These are phyloP conservation scores for Carpinus viminea DNA, from an alignment of 306 rosid species.

Conservation along the genomic window DNA sequence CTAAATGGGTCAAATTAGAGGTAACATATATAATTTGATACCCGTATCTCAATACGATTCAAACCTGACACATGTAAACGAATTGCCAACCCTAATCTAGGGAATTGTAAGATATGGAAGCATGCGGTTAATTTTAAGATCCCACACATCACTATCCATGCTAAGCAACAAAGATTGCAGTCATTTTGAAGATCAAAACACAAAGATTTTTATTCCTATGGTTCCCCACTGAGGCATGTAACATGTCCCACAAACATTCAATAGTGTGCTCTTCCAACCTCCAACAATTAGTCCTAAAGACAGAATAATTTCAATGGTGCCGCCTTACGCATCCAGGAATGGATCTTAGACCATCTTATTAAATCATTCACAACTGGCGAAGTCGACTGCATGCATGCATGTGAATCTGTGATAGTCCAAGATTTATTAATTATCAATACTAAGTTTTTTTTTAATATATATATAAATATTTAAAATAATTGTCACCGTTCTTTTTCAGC, in stretches of 20 bases:
- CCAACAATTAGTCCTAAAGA: slow-evolving; percentile 6
- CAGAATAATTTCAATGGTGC: slow-evolving; percentile 31
- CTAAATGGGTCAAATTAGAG: no score
- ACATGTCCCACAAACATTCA: slow-evolving; percentile 45
- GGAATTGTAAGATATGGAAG: no score
- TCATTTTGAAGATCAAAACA: slow-evolving; percentile 36
- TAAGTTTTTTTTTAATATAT: no score
- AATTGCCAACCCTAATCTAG: no score
- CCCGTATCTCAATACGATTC: no score
- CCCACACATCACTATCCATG: slow-evolving; percentile 13
- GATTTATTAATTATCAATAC: no score
- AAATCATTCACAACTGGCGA: background rate
- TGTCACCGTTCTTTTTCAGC: background rate
- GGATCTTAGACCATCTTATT: slow-evolving; percentile 11
- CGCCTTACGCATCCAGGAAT: background rate
- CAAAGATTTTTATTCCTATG: slow-evolving; percentile 58
- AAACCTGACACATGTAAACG: no score
- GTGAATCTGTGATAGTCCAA: no score
- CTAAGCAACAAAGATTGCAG: slow-evolving; percentile 17
- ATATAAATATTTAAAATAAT: background rate
- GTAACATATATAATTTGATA: no score
- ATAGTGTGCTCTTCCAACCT: slow-evolving; percentile 9
- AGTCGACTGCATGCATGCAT: no score
- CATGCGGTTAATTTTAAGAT: background rate
- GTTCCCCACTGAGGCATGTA: slow-evolving; percentile 58